These are phyloP conservation scores for Haplosporangium sp. DNA, from an alignment of 371 early-diverging fungal genomes.

Conservation along the genomic window DNA sequence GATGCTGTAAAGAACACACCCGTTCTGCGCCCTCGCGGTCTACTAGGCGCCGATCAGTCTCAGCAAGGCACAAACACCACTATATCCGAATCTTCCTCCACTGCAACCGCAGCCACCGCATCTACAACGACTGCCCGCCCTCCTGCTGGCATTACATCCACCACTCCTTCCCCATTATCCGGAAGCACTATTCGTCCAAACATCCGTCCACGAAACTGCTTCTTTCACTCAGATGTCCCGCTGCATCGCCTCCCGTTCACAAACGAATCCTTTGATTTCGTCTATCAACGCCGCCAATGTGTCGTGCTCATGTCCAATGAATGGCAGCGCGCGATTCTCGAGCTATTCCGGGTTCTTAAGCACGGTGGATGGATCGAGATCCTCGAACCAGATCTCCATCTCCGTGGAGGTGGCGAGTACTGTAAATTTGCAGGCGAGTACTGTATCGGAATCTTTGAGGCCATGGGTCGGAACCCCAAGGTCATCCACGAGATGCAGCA, in stretches of 20 bases:
- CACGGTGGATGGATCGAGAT: constrained; percentile 53
- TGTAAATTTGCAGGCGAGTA: constrained; percentile 41
- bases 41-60: constrained; percentile 42
- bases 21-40: constrained; percentile 28
- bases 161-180: neutral
- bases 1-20: constrained; percentile 14
- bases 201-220: constrained; percentile 34
- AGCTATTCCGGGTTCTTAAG: constrained; percentile 43
- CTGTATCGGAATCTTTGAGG: constrained; percentile 38
- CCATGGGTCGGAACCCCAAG: constrained; percentile 43
- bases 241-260: constrained; percentile 62
- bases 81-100: neutral
- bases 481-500: constrained; percentile 40
- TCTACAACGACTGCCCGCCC: neutral
- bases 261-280: constrained; percentile 63
- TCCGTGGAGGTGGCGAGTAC: constrained; percentile 37
- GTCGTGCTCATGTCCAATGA: constrained; percentile 41
- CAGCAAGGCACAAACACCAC: constrained; percentile 24
- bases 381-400: constrained; percentile 35
- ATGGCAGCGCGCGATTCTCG: constrained; percentile 34
- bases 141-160: neutral
- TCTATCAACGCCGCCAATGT: constrained; percentile 59
- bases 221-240: constrained; percentile 31
- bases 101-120: neutral
- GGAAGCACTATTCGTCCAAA: constrained; percentile 15